phyloP scores from a whole-genome alignment of 495 filamentous ascomycete species.

The Pseudevernia furfuracea region DNA sequence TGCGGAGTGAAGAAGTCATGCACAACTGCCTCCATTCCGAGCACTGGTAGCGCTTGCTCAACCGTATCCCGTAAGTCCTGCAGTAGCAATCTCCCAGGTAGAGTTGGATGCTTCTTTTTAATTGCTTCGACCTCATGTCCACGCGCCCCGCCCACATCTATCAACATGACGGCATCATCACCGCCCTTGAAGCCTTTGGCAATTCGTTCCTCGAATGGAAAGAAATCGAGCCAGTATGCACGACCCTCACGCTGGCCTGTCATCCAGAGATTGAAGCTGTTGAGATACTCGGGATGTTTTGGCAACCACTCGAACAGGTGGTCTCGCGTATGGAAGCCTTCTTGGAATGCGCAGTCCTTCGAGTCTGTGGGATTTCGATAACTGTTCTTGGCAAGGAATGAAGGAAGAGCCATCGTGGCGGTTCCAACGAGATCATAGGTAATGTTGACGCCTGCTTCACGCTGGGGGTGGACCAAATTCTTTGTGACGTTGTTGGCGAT shows the following conservation, averaged over 20 bases:
- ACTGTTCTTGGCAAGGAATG: constrained; percentile 35
- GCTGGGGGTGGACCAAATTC: constrained; percentile 15
- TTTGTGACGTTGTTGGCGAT: constrained; percentile 20
- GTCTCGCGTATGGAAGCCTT: constrained; percentile 24
- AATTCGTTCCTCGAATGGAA: constrained; percentile 12
- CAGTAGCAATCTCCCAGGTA: constrained; percentile 33
- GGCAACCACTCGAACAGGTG: constrained; percentile 25
- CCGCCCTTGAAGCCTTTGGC: constrained; percentile 24
- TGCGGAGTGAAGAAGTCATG: constrained; percentile 46
- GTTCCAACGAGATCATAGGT: constrained; percentile 35
- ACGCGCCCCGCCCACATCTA: constrained; percentile 48
- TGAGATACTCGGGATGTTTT: constrained; percentile 30
- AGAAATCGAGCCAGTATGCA: constrained; percentile 10
- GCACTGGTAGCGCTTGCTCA: constrained; percentile 38
- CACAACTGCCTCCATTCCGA: constrained; percentile 39
- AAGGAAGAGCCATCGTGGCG: constrained; percentile 30
- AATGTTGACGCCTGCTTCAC: constrained; percentile 12
- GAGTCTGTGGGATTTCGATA: constrained; percentile 36
- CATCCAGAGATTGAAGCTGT: constrained; percentile 22
- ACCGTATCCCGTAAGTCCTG: constrained; percentile 41
- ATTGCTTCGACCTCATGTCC: constrained; percentile 47
- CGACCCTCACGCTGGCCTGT: constrained; percentile 9
- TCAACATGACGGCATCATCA: constrained; percentile 37
- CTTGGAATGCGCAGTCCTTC: constrained; percentile 31
- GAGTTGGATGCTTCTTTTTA: constrained; percentile 22